These are phyloP conservation scores for Quercus berberidifolia DNA, from an alignment of 306 rosid species.

Conservation along the genomic window DNA sequence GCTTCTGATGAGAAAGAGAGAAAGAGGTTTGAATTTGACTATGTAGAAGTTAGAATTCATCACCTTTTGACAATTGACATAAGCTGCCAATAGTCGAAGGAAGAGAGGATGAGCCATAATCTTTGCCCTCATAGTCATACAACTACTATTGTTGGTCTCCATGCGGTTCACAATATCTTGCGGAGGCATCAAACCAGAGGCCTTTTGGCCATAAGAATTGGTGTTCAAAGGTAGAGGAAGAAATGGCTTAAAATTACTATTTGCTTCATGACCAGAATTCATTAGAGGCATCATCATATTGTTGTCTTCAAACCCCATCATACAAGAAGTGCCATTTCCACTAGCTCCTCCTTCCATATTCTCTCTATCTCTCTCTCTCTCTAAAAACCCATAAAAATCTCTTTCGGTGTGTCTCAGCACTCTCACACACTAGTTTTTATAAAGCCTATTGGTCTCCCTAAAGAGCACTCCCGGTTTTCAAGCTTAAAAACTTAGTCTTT, in stretches of 20 bases:
- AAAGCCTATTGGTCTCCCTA: slow-evolving; percentile 10
- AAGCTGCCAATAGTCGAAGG: slow-evolving; percentile 28
- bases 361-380: slow-evolving; percentile 3
- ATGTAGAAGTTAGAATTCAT: background rate
- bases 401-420: background rate
- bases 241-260: slow-evolving; percentile 25
- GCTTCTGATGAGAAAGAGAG: background rate
- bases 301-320: slow-evolving; percentile 50
- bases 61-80: slow-evolving; percentile 39
- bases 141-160: slow-evolving; percentile 6
- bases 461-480: slow-evolving; percentile 49
- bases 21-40: background rate
- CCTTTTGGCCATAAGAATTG: slow-evolving; percentile 13
- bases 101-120: slow-evolving; percentile 43
- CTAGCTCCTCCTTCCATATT: slow-evolving; percentile 11
- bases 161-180: slow-evolving; percentile 14
- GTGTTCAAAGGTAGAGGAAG: slow-evolving; percentile 31
- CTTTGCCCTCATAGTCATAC: slow-evolving; percentile 26
- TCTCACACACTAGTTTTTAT: background rate
- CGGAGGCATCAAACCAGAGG: slow-evolving; percentile 12
- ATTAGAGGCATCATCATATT: slow-evolving; percentile 29
- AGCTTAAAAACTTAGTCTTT: slow-evolving; percentile 27
- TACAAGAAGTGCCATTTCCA: slow-evolving; percentile 8
- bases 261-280: background rate
- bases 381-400: slow-evolving; percentile 6